A percentile compares a stretch with the other conserved stretches of the same genome.
These are phyloP conservation scores for Perkinsus olseni DNA, from an alignment of 169 alveolate species.

Conservation along the genomic window DNA sequence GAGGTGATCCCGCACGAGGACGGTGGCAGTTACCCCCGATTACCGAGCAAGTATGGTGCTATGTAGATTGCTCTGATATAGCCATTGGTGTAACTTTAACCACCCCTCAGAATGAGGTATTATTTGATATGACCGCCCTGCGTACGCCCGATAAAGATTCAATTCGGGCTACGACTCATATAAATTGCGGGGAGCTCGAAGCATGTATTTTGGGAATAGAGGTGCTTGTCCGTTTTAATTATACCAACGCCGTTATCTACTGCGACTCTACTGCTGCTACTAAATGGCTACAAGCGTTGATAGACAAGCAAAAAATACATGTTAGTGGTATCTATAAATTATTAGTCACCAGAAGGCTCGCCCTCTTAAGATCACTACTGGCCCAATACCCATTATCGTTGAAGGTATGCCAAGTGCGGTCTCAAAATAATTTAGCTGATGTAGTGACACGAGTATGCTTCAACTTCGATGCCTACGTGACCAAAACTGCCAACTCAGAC, in stretches of 20 bases:
- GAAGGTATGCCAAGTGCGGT: background rate
- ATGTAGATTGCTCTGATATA: background rate
- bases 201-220: background rate
- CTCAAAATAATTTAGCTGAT: background rate
- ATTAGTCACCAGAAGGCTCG: background rate
- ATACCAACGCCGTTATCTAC: background rate
- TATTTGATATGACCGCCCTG: background rate
- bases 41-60: background rate
- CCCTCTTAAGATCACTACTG: background rate
- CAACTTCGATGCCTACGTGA: background rate
- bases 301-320: background rate
- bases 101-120: background rate
- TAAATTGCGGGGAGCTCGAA: background rate
- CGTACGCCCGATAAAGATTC: background rate
- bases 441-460: background rate
- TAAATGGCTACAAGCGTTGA: background rate
- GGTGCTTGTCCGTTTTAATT: background rate
- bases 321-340: background rate
- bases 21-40: background rate
- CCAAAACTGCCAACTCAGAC: background rate
- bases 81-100: background rate
- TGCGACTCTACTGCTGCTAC: background rate
- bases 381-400: background rate
- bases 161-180: background rate
- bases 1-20: background rate